These are phyloP conservation scores for Daedaleopsis nitida DNA, from an alignment of 768 basidiomycete species.

Conservation along the genomic window DNA sequence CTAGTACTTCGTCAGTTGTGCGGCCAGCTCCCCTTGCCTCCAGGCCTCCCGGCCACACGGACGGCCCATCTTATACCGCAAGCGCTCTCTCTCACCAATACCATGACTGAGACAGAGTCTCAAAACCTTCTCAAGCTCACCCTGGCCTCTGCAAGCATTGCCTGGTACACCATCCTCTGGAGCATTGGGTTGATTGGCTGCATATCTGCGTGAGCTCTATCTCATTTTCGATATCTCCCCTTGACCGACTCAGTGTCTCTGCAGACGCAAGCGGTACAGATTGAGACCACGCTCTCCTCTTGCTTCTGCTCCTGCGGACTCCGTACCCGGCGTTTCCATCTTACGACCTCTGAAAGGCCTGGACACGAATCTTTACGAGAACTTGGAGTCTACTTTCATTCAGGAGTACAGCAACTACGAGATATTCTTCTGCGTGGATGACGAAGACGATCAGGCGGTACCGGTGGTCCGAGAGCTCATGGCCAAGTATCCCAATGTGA, in stretches of 20 bases:
- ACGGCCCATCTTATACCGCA: background rate
- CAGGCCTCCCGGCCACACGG: background rate
- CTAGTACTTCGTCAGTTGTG: too few species aligned
- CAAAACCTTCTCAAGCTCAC: conserved; percentile 15
- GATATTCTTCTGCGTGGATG: conserved; percentile 89
- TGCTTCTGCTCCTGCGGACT: conserved; percentile 44
- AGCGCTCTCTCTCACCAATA: too few species aligned
- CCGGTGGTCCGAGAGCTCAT: conserved; percentile 77
- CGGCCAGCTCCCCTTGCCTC: too few species aligned
- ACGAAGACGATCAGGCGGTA: conserved; percentile 87
- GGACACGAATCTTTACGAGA: conserved; percentile 94
- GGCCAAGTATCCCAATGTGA: conserved; percentile 73
- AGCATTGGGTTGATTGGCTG: conserved; percentile 32
- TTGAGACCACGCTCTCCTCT: conserved; percentile 64
- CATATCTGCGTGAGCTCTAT: conserved; percentile 30
- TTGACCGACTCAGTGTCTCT: background rate
- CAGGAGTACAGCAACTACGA: conserved; percentile 94
- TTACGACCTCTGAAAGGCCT: conserved; percentile 93
- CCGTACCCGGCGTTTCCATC: conserved; percentile 88
- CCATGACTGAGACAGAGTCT: background rate
- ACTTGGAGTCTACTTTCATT: conserved; percentile 88
- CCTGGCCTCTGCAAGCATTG: conserved; percentile 24
- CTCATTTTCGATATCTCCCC: background rate
- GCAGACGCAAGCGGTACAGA: conserved; percentile 79
- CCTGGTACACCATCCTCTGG: conserved; percentile 48